Evolutionary conservation across 2,329 filamentous ascomycete genomes (phyloP), one percentile per base, ranked within the genome.

Genomic region (Hymenoscyphus infarciens): DNA sequence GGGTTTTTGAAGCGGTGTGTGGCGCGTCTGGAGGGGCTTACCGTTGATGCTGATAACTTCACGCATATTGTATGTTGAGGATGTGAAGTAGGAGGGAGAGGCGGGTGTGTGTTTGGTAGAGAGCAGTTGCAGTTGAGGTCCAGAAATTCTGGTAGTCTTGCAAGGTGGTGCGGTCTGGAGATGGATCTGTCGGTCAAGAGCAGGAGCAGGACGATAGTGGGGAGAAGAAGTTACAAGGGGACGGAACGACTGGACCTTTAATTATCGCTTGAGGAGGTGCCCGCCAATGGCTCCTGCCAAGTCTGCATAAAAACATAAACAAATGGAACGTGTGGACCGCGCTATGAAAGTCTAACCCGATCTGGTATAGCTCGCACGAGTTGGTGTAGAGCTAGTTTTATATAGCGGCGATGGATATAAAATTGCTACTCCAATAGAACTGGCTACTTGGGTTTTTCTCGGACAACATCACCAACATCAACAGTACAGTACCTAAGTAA

Each of bases 21-120:
- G 67, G 70, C 70, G 72, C 70, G 70, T 72, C 71, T 66, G 69
- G 70, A 49, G 61, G 59, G 62, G 54, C 89, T 77, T 87, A 97
- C 94, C 93, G 87, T 97, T 97, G 87, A 98, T 90, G 83, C 90
- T 94, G 81, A 98, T 97, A 79, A 98, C 92, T 88, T 98, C 94
- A 90, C 94, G 93, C 94, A 98, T 98, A 78, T 79, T 93, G 84
- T 75, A 76, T 75, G 73, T 55, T 71, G 71, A 67, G 73, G 45
- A 52, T 19, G 45, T 52, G 45, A 25, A 52, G 45, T 25, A n/a
- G 65, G 66, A 67, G 25, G 65, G 66, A 67, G 25, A 59, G 53
- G 8, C 58, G 64, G 62, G 55, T 61, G 61, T 27, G 62, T 62
- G 61, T 63, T 59, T 58, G 62, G 61, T 66, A 67, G 60, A 65